Base-by-base conservation (phyloP, 2,329 filamentous ascomycete genomes). In the Blastomyces emzantsi region DNA sequence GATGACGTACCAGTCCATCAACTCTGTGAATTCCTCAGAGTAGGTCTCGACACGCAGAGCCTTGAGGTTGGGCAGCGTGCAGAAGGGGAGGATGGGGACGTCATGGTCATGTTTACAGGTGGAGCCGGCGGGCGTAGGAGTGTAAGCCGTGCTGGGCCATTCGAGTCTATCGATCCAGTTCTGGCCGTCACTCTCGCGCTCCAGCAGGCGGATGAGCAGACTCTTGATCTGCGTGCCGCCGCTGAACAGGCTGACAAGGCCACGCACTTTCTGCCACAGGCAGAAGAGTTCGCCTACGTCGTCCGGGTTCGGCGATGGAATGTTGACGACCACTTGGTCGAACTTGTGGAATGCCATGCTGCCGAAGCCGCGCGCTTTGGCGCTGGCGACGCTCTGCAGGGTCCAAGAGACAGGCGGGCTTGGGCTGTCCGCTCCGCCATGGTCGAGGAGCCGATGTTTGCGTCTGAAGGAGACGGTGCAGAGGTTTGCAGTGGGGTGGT, bases 141-240 rank as follows among this genome's bases (percentile, higher is more conserved):
- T 33, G 52, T 55, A 55, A 6, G 52, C 28, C 30, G 17, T n/a
- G 52, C 52, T 55, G 3, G 52, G 52, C 52, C 19, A 30, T 4
- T 36, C 28, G 28, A 33, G 17, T 4, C 19, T 6, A n/a, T 55
- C 52, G 7, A 41, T 22, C 60, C 47, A 61, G 17, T 61, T 49
- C 28, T 17, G 41, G 9, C 30, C 25, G 45, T 54, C 43, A 6
- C 39, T 47, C n/a, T 51, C 51, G 39, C 47, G 47, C 47, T 51
- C 47, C 47, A 60, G 54, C 30, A 61, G 60, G 30, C 60, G 30
- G 54, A 64, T 60, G 36, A 58, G 19, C 19, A 58, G 8, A 7
- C 25, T 22, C 30, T 58, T 58, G 36, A 58, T 43, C 22, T 36
- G 52, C 30, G 52, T 55, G 22, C 56, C 33, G n/a, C 56, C 22